Evolutionary conservation across 2,329 filamentous ascomycete species (phyloP), one percentile per base, ranked within the genome.

Genomic region (Capronia epimyces): DNA sequence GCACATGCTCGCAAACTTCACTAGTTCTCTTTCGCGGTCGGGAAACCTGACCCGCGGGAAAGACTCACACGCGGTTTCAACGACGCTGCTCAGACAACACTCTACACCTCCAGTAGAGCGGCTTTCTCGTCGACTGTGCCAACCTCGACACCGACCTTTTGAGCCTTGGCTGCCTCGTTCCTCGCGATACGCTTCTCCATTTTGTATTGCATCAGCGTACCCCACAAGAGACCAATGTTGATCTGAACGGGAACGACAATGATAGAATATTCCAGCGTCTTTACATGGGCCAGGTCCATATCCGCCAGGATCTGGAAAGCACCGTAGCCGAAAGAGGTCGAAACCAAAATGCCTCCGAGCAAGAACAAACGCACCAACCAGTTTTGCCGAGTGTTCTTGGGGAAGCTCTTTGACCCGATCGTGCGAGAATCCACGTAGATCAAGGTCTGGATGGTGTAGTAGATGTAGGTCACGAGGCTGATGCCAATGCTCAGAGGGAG

Each of bases 221-320:
- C 59, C 25, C 60, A 43, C 18, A 61, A 43, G 15, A 61, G 29
- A 13, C 59, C 59, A 32, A 61, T 31, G 48, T 61, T 61, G 48
- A 61, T 45, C 41, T 60, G 59, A 13, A 60, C 45, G 2, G 59
- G 59, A 4, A 60, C 46, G 10, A 59, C 55, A 40, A 61, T 55
- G 41, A 60, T 42, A 16, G 40, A 36, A 34, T 61, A 61, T 32
- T 61, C 59, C 7, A 58, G 16, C 5, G 49, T 13, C 49, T 61
- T 61, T 42, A 61, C 59, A 18, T 50, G 57, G 4, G 57, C 59
- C 6, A 61, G 57, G 22, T 59, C 59, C 45, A 50, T 43, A 10
- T 49, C 32, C 5, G 48, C 57, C 6, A 61, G 55, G 18, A 60
- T 57, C 29, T 55, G 41, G 46, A 61, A 54, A 2, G 52, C 49